phyloP scores from a whole-genome alignment of 2,329 filamentous ascomycete species.

The Leptographium lundbergii region DNA sequence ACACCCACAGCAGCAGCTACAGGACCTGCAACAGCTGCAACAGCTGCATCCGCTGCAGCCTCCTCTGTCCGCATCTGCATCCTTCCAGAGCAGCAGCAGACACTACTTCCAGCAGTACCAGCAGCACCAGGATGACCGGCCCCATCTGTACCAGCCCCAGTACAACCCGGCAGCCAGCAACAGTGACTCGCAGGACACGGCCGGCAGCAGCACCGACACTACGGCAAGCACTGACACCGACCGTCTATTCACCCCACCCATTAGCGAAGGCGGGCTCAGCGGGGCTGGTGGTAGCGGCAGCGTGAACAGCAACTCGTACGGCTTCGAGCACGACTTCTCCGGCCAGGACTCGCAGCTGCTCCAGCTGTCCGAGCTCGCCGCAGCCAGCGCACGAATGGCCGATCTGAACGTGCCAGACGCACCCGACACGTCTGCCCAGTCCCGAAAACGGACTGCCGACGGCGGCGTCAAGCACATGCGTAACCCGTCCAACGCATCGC shows the following conservation, averaged over 20 bases:
- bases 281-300: conserved; percentile 23
- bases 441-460: conserved; percentile 65
- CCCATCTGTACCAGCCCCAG: background rate
- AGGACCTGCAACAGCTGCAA: background rate
- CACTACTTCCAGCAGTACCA: conserved; percentile 7
- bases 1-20: conserved; percentile 2
- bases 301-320: conserved; percentile 18
- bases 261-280: conserved; percentile 28
- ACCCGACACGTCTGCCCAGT: conserved; percentile 20
- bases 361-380: conserved; percentile 45
- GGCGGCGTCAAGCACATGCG: conserved; percentile 52
- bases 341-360: conserved; percentile 44
- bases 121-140: background rate
- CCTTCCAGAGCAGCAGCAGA: conserved; percentile 8
- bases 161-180: conserved; percentile 3
- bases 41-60: background rate
- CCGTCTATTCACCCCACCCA: conserved; percentile 29
- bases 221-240: conserved; percentile 25
- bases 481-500: conserved; percentile 30
- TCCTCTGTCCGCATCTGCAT: background rate
- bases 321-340: conserved; percentile 20
- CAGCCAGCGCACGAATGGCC: conserved; percentile 36
- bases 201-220: conserved; percentile 18
- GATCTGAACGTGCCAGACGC: conserved; percentile 16
- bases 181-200: conserved; percentile 22